A percentile compares a stretch with the other conserved stretches of the same genome.
phyloP scores from a whole-genome alignment of 345 rosid genomes.

The Ceriops zippeliana region DNA sequence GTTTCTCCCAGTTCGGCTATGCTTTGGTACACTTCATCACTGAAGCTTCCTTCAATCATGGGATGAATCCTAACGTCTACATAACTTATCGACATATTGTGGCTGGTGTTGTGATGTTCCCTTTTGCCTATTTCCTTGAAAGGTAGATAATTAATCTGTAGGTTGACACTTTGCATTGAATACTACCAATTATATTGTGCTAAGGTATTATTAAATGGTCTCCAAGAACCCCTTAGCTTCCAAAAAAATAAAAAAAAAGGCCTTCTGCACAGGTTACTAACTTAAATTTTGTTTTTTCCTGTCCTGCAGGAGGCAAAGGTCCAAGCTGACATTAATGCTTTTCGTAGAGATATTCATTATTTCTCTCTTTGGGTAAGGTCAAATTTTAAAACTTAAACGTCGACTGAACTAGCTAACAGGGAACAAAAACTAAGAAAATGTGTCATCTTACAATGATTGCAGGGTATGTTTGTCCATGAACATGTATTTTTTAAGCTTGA shows the following conservation, averaged over 20 bases:
- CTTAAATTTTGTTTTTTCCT: not conserved
- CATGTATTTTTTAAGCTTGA: slow-evolving; percentile 34
- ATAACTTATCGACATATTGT: slow-evolving; percentile 58
- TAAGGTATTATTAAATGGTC: not conserved
- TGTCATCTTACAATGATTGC: slow-evolving; percentile 8
- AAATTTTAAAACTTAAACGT: not conserved
- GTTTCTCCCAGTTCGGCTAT: slow-evolving; percentile 43
- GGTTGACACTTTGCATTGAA: no score
- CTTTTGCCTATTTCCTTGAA: slow-evolving; percentile 60
- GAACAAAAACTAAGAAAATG: not conserved
- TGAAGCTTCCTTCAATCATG: slow-evolving; percentile 66
- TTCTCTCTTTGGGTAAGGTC: slow-evolving; percentile 56
- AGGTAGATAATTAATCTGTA: slow-evolving; percentile 26
- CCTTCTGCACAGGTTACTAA: not conserved
- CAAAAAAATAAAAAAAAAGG: no score
- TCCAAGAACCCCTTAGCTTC: not conserved
- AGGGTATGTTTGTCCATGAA: slow-evolving; percentile 47
- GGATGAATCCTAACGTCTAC: slow-evolving; percentile 70
- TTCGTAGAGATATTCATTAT: slow-evolving; percentile 56
- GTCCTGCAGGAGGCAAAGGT: slow-evolving; percentile 50
- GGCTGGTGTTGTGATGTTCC: slow-evolving; percentile 40
- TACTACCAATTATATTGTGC: not conserved
- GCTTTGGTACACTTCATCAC: slow-evolving; percentile 53
- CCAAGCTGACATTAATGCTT: slow-evolving; percentile 51
- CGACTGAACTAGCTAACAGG: not conserved